Evolutionary conservation across 2,329 filamentous ascomycete genomes (phyloP), one percentile per base, ranked within the genome.

Genomic region (Xylaria sp.): DNA sequence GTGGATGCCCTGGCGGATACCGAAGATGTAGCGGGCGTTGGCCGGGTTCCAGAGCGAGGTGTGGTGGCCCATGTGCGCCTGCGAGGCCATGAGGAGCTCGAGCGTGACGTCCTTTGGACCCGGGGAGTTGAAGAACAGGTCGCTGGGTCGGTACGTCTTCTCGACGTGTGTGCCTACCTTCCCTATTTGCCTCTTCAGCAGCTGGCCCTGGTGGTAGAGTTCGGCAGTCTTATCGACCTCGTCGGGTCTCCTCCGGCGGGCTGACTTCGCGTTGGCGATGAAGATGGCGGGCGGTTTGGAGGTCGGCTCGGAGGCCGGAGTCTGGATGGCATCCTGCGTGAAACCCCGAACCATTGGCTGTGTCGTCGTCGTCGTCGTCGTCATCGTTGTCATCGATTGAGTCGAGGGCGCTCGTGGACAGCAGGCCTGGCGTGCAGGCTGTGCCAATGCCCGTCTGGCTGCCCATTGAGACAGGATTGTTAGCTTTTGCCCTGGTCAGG

Each of bases 1-100:
- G 81, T 97, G 95, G 68, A 97, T 90, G 17, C 92, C 93, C 72
- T 96, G 87, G 50, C 96, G 87, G 68, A 97, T 88, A 73, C 96
- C 96, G 78, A 92, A 94, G 78, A 99, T 98, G 82, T 98, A 98
- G 72, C 92, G 88, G 71, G 94, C 90, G 82, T 98, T 99, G 59
- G 89, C 90, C 11, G 96, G 94, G 81, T 99, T 97, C 96, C 96
- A 99, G 56, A 94, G 86, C 68, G 92, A 92, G 0, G 92, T 95
- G 75, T 92, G 88, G 81, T 99, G 96, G 69, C 96, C 96, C 79
- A 98, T 89, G 81, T 97, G 94, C 61, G 89, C 89, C 81, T 97
- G 93, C 36, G 91, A 89, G 51, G 94, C 92, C 84, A 97, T 90
- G 69, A 99, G 88, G 68, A 97, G 86, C 83, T 97, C 94, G 66